Evolutionary conservation across 2,329 filamentous ascomycete species (phyloP).

Genomic region (Zasmidium angulare): DNA sequence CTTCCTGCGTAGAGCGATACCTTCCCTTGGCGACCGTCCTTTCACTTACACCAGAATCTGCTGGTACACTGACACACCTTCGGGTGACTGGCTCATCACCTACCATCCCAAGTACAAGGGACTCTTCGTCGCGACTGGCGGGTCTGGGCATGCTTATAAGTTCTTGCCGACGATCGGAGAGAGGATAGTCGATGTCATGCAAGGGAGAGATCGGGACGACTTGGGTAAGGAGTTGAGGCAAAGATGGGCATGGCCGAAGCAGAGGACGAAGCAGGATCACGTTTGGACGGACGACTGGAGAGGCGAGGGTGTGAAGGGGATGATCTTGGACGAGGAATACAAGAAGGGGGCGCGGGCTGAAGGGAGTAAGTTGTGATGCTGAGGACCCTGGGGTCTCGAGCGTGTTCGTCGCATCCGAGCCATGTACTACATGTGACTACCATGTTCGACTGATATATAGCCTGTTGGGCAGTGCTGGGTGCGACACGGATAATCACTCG

Average conservation of each 20-base stretch:
- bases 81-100: conserved; percentile 57
- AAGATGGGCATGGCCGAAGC: conserved; percentile 60
- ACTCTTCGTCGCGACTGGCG: conserved; percentile 61
- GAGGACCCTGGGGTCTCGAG: too few relatives aligned
- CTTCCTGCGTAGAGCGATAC: conserved; percentile 58
- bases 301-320: conserved; percentile 36
- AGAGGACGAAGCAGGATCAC: conserved; percentile 36
- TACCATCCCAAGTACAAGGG: conserved; percentile 52
- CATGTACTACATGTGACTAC: too few relatives aligned
- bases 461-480: too few relatives aligned
- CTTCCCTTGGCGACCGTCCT: conserved; percentile 38
- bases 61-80: conserved; percentile 59
- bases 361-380: background rate
- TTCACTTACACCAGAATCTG: conserved; percentile 52
- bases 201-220: conserved; percentile 39
- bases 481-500: too few relatives aligned
- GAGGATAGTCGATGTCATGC: conserved; percentile 54
- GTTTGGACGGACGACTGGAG: conserved; percentile 42
- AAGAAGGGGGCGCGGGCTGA: conserved; percentile 13
- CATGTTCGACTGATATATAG: too few relatives aligned
- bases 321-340: conserved; percentile 38
- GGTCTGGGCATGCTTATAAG: conserved; percentile 63
- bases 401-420: too few relatives aligned
- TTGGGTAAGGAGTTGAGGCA: conserved; percentile 52
- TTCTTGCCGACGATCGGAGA: conserved; percentile 60